These are phyloP conservation scores for Suillus tomentosus DNA, from an alignment of 768 basidiomycete species.

Conservation along the genomic window DNA sequence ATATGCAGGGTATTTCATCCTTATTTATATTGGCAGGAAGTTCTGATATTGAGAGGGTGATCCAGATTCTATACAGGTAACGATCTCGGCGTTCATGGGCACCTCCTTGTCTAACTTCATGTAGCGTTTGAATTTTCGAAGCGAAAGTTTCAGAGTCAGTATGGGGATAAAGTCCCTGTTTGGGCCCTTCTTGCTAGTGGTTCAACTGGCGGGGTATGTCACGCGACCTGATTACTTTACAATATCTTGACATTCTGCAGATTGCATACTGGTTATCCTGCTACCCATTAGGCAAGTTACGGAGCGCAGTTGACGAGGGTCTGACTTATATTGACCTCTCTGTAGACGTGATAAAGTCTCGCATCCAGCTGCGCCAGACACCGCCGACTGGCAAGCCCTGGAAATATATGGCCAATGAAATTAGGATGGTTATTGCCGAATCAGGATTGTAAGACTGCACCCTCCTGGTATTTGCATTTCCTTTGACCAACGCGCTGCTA, in stretches of 20 bases:
- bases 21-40: background rate
- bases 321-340: background rate
- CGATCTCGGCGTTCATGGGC: background rate
- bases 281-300: conserved; percentile 73
- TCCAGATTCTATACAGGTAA: conserved; percentile 69
- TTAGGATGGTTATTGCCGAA: conserved; percentile 67
- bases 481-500: conserved; percentile 1
- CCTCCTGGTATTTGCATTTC: background rate
- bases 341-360: conserved; percentile 87
- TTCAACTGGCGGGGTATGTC: conserved; percentile 76
- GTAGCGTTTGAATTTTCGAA: conserved; percentile 89
- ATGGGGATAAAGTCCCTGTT: conserved; percentile 72
- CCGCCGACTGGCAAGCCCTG: conserved; percentile 76
- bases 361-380: conserved; percentile 74
- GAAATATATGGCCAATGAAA: conserved; percentile 74
- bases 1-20: conserved; percentile 67
- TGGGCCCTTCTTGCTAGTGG: conserved; percentile 87
- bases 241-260: conserved; percentile 31
- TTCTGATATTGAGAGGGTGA: conserved; percentile 7
- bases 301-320: background rate
- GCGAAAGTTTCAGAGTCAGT: conserved; percentile 64
- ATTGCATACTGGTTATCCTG: conserved; percentile 93
- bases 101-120: background rate
- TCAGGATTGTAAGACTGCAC: conserved; percentile 63
- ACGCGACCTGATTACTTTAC: conserved; percentile 5